Base-by-base conservation (phyloP, 805 yeast species). In the Saccharomycopsis sp. region DNA sequence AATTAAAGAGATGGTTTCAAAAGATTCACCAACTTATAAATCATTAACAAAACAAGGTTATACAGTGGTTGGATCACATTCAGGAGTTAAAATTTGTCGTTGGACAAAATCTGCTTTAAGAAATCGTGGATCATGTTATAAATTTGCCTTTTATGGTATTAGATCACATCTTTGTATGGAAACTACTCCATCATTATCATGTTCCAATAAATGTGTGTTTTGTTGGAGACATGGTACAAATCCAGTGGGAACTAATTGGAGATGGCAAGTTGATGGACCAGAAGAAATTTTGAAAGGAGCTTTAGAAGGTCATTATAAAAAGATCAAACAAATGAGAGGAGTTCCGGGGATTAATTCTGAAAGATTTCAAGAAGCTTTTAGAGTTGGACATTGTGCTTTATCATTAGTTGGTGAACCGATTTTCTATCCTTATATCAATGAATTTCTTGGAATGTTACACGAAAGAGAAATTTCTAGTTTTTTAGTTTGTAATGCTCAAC, bases 141-240 rank as follows among this genome's bases (percentile, higher is more conserved):
- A 87, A 57, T 85, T 72, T 61, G 94, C 96, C 8, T 80, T 87
- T 52, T 87, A 88, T 57, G 96, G 96, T 19, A 87, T 87, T 51
- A 75, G 71, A 46, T 81, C 94, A 2, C 96, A 89, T 61, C 64
- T 89, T 42, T 87, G 96, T 61, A 87, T 87, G 96, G 96, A 87
- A 57, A 76, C 96, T 2, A 87, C 96, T 0, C 96, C 96, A 1
- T 80, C 94, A 1, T 66, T 87, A 44, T 89, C 95, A 5, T 87
- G 96, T 59, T 85, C 96, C 4, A 87, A 87, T 56, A 87, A 87
- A 58, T 87, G 96, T 69, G 96, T 88, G 3, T 87, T 87, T 55
- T 87, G 96, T 62, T 87, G 96, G 96, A 73, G 96, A 57, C 96
- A 87, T 59, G 96, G 96, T 36, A 87, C 96, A 2, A 88, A 87